Evolutionary conservation across 768 basidiomycete genomes (phyloP).

Genomic region (Boletus patriciae): DNA sequence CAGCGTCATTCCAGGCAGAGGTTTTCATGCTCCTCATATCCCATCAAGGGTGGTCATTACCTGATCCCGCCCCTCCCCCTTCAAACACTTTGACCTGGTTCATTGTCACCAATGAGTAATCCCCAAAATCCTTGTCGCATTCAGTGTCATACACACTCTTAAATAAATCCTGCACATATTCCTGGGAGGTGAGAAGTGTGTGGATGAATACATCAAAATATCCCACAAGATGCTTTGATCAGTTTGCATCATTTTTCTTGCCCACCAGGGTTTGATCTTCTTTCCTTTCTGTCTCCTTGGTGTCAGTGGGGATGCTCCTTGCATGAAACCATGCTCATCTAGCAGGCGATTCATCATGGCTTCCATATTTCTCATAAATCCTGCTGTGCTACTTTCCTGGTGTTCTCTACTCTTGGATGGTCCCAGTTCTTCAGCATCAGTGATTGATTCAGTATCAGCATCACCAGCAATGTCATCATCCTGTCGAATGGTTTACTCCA

Average conservation of each 20-base stretch:
- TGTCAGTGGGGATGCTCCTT: too few relatives aligned
- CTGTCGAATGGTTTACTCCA: too few relatives aligned
- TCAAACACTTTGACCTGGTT: neutral
- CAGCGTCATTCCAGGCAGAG: too few relatives aligned
- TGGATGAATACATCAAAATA: too few relatives aligned
- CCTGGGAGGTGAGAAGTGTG: neutral
- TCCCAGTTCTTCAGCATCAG: too few relatives aligned
- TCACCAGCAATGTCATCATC: too few relatives aligned
- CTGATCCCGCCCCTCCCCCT: neutral
- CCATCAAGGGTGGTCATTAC: neutral
- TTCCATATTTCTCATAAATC: neutral
- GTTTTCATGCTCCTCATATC: neutral
- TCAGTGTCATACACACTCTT: too few relatives aligned
- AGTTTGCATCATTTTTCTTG: neutral
- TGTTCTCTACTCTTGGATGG: neutral
- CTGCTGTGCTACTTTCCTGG: too few relatives aligned
- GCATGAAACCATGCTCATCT: neutral
- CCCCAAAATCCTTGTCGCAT: too few relatives aligned
- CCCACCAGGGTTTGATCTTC: neutral
- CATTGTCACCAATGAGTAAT: too few relatives aligned
- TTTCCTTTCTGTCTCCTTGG: too few relatives aligned
- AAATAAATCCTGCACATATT: neutral
- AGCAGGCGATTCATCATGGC: neutral
- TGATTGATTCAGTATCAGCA: too few relatives aligned
- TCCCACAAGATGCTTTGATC: neutral